These are phyloP conservation scores for Jasminum sambac DNA, from an alignment of 257 asterid species.

Conservation along the genomic window DNA sequence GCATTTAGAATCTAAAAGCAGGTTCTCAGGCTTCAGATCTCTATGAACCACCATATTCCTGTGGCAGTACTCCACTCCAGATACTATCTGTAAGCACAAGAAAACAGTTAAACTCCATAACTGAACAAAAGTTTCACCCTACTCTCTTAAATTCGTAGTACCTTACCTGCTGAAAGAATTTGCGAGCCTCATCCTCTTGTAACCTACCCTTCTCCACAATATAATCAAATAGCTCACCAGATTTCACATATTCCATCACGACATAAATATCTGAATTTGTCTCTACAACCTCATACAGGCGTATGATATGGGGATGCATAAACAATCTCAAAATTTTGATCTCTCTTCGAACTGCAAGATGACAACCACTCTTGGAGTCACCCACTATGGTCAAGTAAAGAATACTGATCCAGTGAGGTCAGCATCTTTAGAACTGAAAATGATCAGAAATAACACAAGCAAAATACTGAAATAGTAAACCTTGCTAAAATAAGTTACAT, in stretches of 20 bases:
- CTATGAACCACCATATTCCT: conserved; percentile 95
- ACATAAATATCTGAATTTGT: conserved; percentile 80
- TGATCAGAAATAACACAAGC: conserved; percentile 17
- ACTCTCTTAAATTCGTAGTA: conserved; percentile 11
- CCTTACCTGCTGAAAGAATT: conserved; percentile 83
- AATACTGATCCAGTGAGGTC: conserved; percentile 13
- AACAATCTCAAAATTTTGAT: conserved; percentile 86
- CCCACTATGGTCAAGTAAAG: not conserved
- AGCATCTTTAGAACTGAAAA: conserved; percentile 5
- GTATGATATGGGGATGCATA: conserved; percentile 94
- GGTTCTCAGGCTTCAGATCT: conserved; percentile 92
- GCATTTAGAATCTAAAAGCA: conserved; percentile 82
- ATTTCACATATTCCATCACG: conserved; percentile 92
- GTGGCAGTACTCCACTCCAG: conserved; percentile 97
- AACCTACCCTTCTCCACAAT: conserved; percentile 93
- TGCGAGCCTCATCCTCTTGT: conserved; percentile 87
- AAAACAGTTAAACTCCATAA: not conserved
- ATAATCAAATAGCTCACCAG: conserved; percentile 90
- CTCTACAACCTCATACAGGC: conserved; percentile 94
- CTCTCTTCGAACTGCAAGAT: conserved; percentile 82
- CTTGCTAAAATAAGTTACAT: conserved; percentile 1
- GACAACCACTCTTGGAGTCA: conserved; percentile 23
- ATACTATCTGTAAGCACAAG: conserved; percentile 67
- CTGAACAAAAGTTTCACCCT: conserved; percentile 2
- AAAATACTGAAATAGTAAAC: conserved; percentile 1